Evolutionary conservation across 2,329 filamentous ascomycete species (phyloP), one percentile per base, ranked within the genome.

Genomic region (Parascedosporium putredinis): DNA sequence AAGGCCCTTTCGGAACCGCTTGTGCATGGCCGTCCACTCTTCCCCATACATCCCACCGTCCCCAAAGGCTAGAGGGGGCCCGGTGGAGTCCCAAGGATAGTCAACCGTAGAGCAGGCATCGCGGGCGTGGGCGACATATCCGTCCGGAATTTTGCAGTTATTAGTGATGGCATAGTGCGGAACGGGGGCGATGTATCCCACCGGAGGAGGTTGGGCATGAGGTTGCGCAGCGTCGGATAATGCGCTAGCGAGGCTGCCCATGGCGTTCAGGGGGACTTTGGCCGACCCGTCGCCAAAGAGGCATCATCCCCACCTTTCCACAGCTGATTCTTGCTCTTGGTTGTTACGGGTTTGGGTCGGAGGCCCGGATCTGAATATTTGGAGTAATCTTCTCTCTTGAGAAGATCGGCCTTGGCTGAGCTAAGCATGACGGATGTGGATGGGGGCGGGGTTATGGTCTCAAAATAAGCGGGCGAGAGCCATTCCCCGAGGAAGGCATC

Each of bases 21-120:
- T 84, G 66, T 98, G 93, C 93, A 98, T 97, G 3, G 81, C 75
- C 25, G 88, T 86, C 93, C 93, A 98, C 66, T 97, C 93, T 65
- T 98, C 93, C 1, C 88, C 89, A 58, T 88, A 86, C 40, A 84
- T 77, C 34, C 91, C 93, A 8, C 91, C 91, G 58, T 88, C 83
- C 5, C 90, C 91, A 86, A 93, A 97, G 54, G 83, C 74, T 40
- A 88, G 75, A 0, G 86, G 81, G 2, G 76, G 70, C 12, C 86
- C 78, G 75, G 90, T 91, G 52, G 90, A 96, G 61, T 98, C 90
- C 91, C 93, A 98, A 58, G 91, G 86, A 59, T 88, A 94, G 65
- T 98, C 93, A n/a, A 96, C 76, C 47, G 86, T 77, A 4, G 87
- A 74, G 60, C 89, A 97, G 10, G 84, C 81, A 61, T 97, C 88